Base-by-base conservation (phyloP, 2,329 filamentous ascomycete genomes). In the Colletotrichum graminicola region DNA sequence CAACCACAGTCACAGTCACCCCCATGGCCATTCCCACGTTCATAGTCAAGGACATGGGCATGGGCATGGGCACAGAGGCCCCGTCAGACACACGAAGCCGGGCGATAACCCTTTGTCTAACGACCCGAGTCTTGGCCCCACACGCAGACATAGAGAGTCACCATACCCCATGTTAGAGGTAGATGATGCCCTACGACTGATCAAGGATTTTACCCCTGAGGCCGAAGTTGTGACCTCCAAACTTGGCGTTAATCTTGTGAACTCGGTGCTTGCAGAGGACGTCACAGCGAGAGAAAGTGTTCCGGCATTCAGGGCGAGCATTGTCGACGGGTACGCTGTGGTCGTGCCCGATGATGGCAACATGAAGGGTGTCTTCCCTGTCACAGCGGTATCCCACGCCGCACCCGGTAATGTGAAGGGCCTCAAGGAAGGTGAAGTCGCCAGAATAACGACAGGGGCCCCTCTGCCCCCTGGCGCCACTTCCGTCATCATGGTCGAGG, bases 401-500 rank as follows among this genome's bases (percentile, higher is more conserved):
- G 89, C 94, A 21, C 90, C 94, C 0, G 89, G 91, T 0, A 89
- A 92, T 39, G 88, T 88, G 18, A 84, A 89, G 43, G 81, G 89
- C 1, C 83, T 98, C 3, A 86, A 91, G 65, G 85, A 89, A 43
- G 94, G 95, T 0, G 88, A 94, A 74, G 91, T 98, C 64, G 92
- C 95, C 0, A 88, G 96, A 57, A 97, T 99, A 75, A 99, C 96
- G 0, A 99, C 96, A 0, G 96, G 96, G 0, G 96, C 96, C 7
- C 95, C 96, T 14, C 84, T 99, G 0, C 96, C 96, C 1, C 91
- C 91, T 0, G 94, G 95, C 0, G 94, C 96, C 2, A 97, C 94
- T 34, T 92, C 95, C 0, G 95, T 99, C 6, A 92, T 98, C 57
- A 98, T 97, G 94, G 96, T 99, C 0, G 96, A 99, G 82, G 96